phyloP scores from a whole-genome alignment of 2,329 filamentous ascomycete genomes.

The Teratosphaeria destructans region DNA sequence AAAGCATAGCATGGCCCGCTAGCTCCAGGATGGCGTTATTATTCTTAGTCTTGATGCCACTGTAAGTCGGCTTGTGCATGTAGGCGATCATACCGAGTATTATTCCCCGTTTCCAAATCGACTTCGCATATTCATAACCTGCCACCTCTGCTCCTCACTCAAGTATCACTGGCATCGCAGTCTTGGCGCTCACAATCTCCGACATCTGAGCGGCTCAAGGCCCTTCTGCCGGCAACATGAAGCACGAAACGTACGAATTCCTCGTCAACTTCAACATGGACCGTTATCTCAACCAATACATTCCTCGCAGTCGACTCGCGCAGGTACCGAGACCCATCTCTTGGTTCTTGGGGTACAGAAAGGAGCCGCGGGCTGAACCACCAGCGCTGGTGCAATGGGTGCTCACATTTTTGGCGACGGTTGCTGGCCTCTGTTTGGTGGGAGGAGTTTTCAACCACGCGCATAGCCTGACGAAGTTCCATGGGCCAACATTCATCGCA shows the following conservation, averaged over 20 bases:
- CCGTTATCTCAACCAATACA: conserved; percentile 57
- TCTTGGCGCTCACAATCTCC: neutral
- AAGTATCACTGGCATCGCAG: too few species aligned
- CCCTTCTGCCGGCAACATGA: conserved; percentile 63
- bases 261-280: conserved; percentile 68
- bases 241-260: conserved; percentile 77
- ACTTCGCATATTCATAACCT: too few species aligned
- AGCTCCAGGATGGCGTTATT: neutral
- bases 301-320: conserved; percentile 56
- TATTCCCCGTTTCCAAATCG: neutral
- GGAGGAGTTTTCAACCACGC: conserved; percentile 33
- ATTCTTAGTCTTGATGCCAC: neutral
- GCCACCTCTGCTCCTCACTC: too few species aligned
- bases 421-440: conserved; percentile 34
- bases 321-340: conserved; percentile 56
- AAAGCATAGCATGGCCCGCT: neutral
- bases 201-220: neutral
- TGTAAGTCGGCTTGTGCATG: too few species aligned
- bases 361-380: conserved; percentile 28
- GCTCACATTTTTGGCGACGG: conserved; percentile 34
- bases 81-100: neutral
- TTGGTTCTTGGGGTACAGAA: conserved; percentile 49
- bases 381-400: conserved; percentile 32
- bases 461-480: conserved; percentile 25
- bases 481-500: conserved; percentile 36